Percentiles rank a stretch among this genome's conserved stretches.
phyloP scores from a whole-genome alignment of 176 grass and related monocot genomes.

The Eragrostis curvula region DNA sequence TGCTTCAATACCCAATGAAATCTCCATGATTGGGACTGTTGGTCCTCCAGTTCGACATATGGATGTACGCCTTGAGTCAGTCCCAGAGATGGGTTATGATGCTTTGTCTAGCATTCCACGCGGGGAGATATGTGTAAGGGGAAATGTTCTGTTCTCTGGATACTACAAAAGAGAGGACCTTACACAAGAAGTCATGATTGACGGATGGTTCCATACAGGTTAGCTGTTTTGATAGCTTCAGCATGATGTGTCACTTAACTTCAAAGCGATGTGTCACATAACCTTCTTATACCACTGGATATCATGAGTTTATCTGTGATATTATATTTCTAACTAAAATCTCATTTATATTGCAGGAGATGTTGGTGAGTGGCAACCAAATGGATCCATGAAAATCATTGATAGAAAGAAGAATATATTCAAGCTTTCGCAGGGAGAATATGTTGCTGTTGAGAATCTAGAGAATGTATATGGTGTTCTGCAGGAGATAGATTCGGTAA shows the following conservation, averaged over 20 bases:
- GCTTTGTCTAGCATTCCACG: constrained; percentile 64
- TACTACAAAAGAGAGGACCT: constrained; percentile 95
- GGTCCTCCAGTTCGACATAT: constrained; percentile 71
- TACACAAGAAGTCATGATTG: constrained; percentile 74
- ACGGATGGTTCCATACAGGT: constrained; percentile 99
- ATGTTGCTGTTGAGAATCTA: constrained; percentile 93
- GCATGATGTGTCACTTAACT: neutral
- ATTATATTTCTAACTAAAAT: constrained; percentile 17
- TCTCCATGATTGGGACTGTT: constrained; percentile 84
- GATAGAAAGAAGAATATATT: constrained; percentile 99
- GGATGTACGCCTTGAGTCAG: constrained; percentile 78
- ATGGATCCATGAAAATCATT: constrained; percentile 91
- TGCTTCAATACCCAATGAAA: constrained; percentile 66
- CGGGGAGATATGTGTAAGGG: constrained; percentile 88
- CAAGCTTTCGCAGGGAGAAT: constrained; percentile 98
- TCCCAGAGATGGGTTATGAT: constrained; percentile 93
- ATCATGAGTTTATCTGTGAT: neutral
- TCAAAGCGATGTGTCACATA: neutral
- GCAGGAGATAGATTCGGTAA: constrained; percentile 80
- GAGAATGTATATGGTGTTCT: constrained; percentile 87
- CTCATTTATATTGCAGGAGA: constrained; percentile 62
- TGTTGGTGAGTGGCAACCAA: constrained; percentile 89
- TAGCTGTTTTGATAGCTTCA: constrained; percentile 38
- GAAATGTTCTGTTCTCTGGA: constrained; percentile 77
- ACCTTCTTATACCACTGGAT: constrained; percentile 10